Base-by-base conservation (phyloP, 2,329 filamentous ascomycete species). In the Xylaria hypoxylon region DNA sequence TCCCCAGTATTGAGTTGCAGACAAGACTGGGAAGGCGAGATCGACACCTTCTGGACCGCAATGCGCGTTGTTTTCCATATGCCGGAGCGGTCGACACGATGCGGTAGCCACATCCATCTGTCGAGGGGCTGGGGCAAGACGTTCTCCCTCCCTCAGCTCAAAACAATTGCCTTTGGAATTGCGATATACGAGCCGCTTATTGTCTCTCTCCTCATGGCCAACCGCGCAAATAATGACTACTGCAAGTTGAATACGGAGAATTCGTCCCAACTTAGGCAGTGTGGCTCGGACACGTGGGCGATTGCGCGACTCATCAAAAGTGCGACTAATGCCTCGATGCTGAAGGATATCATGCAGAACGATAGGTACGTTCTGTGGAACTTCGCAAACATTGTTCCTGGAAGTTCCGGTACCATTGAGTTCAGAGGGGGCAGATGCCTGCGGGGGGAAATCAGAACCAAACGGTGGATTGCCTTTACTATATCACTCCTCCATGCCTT, bases 391-490 rank as follows among this genome's bases (percentile, higher is more conserved):
- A 47, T 57, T 8, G 40, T 57, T 15, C 53, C 53, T 2, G 53
- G 40, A 17, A 17, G 40, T 22, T 57, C 53, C 1, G 53, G 53
- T 15, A 45, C 53, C 7, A 57, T 57, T 10, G 53, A 57, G 53
- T 57, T 47, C 10, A 47, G 40, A 33, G 53, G 53, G 6, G 53
- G 53, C 1, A 31, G 53, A 57, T 57, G 42, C 53, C 40, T 57
- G 26, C 38, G 53, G 24, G 53, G 53, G 47, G 53, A 57, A 35
- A 11, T 57, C 24, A 11, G 53, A 47, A 57, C 53, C 53, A 57
- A 57, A 47, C 42, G 53, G 26, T 57, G 53, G 53, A 57, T 57
- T 57, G 53, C 53, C 53, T 57, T 57, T 47, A 57, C 53, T 5
- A 15, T 57, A 57, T 26, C 53, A 47, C 35, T 47, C 26, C 7